A percentile compares a stretch with the other conserved stretches of the same genome.
Evolutionary conservation across 2,329 filamentous ascomycete species (phyloP).

Genomic region (Trichoderma atrobrunneum): DNA sequence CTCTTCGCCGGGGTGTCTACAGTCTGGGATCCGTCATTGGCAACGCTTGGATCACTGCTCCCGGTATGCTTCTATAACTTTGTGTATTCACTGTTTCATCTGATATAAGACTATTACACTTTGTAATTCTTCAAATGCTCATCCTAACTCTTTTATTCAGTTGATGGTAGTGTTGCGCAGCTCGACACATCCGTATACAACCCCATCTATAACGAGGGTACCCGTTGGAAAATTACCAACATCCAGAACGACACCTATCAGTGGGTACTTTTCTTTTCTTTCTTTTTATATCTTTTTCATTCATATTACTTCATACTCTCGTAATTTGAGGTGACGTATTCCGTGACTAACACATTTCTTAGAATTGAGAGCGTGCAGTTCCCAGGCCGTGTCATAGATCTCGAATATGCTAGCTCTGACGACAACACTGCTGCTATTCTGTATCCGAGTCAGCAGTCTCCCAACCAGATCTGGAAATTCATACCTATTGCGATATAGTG

Average conservation of each 20-base stretch:
- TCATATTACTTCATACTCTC: neutral
- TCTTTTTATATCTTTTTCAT: neutral
- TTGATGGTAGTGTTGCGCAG: neutral
- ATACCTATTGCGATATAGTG: neutral
- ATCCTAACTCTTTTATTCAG: neutral
- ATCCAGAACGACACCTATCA: neutral
- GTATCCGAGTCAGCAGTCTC: neutral
- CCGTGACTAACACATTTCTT: neutral
- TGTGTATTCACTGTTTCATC: neutral
- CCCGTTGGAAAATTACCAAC: slow-evolving; percentile 7
- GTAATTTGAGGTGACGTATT: neutral
- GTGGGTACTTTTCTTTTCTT: neutral
- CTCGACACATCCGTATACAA: slow-evolving; percentile 8
- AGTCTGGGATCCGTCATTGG: neutral
- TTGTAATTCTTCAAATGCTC: neutral
- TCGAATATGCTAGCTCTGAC: neutral
- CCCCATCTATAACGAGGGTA: neutral
- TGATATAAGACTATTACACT: neutral
- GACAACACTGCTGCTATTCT: slow-evolving; percentile 10
- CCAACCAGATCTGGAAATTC: slow-evolving; percentile 11
- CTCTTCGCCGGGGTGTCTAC: slow-evolving; percentile 8
- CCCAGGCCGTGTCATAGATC: neutral
- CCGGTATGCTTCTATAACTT: neutral
- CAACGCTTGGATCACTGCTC: slow-evolving; percentile 4
- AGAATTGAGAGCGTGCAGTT: slow-evolving; percentile 6